Conservation (phyloP, 306 rosid species). For the Cotoneaster glaucophyllus region DNA sequence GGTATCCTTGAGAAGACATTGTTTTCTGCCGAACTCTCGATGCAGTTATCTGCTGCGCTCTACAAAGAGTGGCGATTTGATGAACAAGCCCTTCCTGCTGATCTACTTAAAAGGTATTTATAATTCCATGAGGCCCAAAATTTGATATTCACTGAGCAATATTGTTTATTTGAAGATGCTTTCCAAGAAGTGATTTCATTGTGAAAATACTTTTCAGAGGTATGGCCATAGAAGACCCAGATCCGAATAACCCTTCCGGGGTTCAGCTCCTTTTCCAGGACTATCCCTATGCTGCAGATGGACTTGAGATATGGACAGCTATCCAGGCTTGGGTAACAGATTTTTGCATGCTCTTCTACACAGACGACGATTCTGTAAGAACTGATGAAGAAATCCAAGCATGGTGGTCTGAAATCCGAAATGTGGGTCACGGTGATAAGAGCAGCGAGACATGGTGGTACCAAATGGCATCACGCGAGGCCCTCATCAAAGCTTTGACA, state of each 20-base stretch:
- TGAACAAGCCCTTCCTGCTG: slow-evolving; percentile 71
- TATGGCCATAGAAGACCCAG: slow-evolving; percentile 46
- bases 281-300: slow-evolving; percentile 74
- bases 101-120: slow-evolving; percentile 57
- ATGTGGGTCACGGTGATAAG: slow-evolving; percentile 58
- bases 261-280: slow-evolving; percentile 50
- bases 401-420: slow-evolving; percentile 66
- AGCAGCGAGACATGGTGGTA: slow-evolving; percentile 41
- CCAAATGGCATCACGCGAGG: slow-evolving; percentile 33
- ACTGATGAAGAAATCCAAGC: slow-evolving; percentile 56
- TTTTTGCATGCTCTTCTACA: slow-evolving; percentile 55
- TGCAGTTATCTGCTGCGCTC: slow-evolving; percentile 55
- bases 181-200: background rate
- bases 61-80: slow-evolving; percentile 68
- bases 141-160: background rate
- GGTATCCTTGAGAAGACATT: slow-evolving; percentile 55
- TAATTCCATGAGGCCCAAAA: background rate
- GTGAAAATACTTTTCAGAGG: slow-evolving; percentile 31
- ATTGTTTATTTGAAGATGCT: background rate
- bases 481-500: slow-evolving; percentile 53
- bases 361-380: slow-evolving; percentile 33
- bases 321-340: slow-evolving; percentile 61
- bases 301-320: slow-evolving; percentile 70
- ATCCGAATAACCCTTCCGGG: slow-evolving; percentile 42
- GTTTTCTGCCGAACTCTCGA: slow-evolving; percentile 52